Evolutionary conservation across 1,139 yeast species (phyloP), one percentile per base, ranked within the genome.

Genomic region (Scheffersomyces titani): DNA sequence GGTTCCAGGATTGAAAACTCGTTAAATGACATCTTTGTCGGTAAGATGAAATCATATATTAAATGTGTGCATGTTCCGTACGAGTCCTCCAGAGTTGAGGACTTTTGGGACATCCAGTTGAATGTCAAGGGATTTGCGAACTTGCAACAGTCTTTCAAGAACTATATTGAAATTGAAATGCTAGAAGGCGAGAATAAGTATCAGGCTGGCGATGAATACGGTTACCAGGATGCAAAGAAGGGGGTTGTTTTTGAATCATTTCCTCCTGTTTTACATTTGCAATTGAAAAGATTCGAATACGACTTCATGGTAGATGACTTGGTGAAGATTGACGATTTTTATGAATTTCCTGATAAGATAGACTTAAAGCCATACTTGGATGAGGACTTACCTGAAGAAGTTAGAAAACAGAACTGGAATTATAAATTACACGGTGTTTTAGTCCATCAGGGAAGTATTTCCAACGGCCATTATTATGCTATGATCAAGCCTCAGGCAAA

Each of bases 101-200:
- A 96, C 68, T 94, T 91, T 67, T 94, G 99, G 99, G 99, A 94
- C 76, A 90, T 94, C 60, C 99, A 96, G 71, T 79, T 94, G 63
- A 94, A 94, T 68, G 99, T 94, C 22, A 92, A 91, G 70, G 92
- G 94, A 40, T 82, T 92, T 79, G 81, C 79, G 57, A 86, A 86
- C 63, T 80, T 94, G 51, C 79, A 84, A 60, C 88, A 88, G 53
- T 88, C 98, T 0, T 94, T 94, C 71, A 83, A 85, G 56, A 92
- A 92, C 70, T 94, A 94, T 69, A 86, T 93, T 56, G 97, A 92
- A 65, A 88, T 89, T 49, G 99, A 94, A 74, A 82, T 90, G 74
- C 80, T 94, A 68, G 90, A 90, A 61, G 99, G 98, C 40, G 99
- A 96, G 69, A 94, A 94, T 71, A 96, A 92, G 73, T 94, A 94